Evolutionary conservation across 2,329 filamentous ascomycete genomes (phyloP), one percentile per base, ranked within the genome.

Genomic region (Tolypocladium sp.): DNA sequence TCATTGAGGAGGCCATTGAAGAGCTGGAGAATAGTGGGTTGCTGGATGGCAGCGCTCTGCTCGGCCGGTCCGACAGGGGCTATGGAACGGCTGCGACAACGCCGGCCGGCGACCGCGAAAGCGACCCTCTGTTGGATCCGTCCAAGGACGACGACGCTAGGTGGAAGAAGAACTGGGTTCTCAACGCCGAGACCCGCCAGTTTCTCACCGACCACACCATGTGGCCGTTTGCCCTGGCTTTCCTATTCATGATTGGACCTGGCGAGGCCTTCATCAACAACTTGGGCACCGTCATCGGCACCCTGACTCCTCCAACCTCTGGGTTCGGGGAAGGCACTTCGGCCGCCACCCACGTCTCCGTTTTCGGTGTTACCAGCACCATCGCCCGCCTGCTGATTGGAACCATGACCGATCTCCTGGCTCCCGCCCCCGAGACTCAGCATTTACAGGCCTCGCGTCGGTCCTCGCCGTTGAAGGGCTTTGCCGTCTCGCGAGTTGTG

Each of bases 201-300:
- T 99, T 97, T 72, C 80, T 99, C 12, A 81, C 84, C 30, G 94
- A 99, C 66, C 86, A 83, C 61, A 97, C 92, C 15, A 97, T 97
- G 93, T 99, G 93, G 93, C 90, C 87, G 70, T 88, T 99, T 65
- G 91, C 93, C 0, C 77, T 87, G 1, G 92, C 92, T 25, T 97
- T 99, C 75, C 91, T 97, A 73, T 82, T 97, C 63, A 90, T 96
- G 66, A 90, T 92, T 58, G 94, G 94, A 0, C 93, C 94, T 0
- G 93, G 92, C n/a, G 94, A 99, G 74, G 90, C 93, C 13, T 99
- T 97, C 72, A 92, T 97, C 75, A 99, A 97, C 76, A 99, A 97
- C 67, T 79, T 99, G 12, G 94, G 94, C 41, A 97, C 92, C 30
- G 88, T 99, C 62, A 92, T 97, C 66, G 88, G 90, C 65, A 96